A percentile compares a stretch with the other conserved stretches of the same genome.
Conservation (phyloP, 768 basidiomycete species). For the Brasilioporus rufonigricans region DNA sequence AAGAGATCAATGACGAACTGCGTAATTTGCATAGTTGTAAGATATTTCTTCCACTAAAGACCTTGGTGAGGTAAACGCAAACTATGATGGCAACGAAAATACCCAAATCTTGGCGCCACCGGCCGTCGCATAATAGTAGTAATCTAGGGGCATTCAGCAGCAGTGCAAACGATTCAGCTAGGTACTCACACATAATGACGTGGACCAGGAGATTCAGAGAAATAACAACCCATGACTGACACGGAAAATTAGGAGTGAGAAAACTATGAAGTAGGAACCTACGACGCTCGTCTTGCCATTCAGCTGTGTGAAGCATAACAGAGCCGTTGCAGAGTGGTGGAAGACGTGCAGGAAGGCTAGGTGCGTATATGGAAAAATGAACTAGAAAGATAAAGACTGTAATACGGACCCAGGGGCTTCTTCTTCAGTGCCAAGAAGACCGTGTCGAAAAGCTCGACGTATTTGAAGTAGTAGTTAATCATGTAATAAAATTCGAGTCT, state of each 20-base stretch:
- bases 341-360: conserved; percentile 97
- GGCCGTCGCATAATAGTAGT: conserved; percentile 98
- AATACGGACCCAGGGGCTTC: conserved; percentile 83
- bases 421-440: conserved; percentile 98
- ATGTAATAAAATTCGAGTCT: conserved; percentile 96
- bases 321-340: conserved; percentile 97
- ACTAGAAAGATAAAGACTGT: background rate
- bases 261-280: conserved; percentile 31
- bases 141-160: conserved; percentile 54
- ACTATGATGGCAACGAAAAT: conserved; percentile 22
- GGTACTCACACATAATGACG: conserved; percentile 92
- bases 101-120: conserved; percentile 98
- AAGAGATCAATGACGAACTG: conserved; percentile 94
- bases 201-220: conserved; percentile 88
- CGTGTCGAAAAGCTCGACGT: conserved; percentile 94
- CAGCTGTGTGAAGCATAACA: conserved; percentile 92
- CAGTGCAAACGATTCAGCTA: background rate
- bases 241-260: conserved; percentile 1
- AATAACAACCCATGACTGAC: conserved; percentile 97
- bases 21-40: conserved; percentile 94
- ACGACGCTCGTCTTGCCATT: conserved; percentile 94
- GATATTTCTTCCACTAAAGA: conserved; percentile 93
- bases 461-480: conserved; percentile 99
- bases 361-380: conserved; percentile 2
- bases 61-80: background rate